A percentile compares a stretch with the other conserved stretches of the same genome.
phyloP scores from a whole-genome alignment of 768 basidiomycete species.

The Lactarius evosmus region DNA sequence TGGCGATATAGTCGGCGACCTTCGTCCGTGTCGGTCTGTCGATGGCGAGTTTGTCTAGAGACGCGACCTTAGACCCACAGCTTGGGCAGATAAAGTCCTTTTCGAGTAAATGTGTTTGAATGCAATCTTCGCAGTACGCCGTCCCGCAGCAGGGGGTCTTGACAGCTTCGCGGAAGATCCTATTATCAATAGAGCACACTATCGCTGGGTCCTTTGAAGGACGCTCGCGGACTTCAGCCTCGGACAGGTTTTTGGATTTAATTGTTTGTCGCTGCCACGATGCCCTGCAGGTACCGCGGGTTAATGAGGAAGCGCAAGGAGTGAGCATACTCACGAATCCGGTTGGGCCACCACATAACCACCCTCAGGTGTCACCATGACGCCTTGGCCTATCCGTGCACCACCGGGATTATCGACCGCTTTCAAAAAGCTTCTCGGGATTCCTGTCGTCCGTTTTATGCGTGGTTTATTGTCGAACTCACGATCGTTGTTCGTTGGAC shows the following conservation, averaged over 20 bases:
- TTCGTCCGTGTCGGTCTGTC: slow-evolving; percentile 78
- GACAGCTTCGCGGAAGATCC: slow-evolving; percentile 90
- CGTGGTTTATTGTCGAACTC: slow-evolving; percentile 92
- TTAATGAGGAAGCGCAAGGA: neutral
- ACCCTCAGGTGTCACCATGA: slow-evolving; percentile 99
- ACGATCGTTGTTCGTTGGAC: slow-evolving; percentile 95
- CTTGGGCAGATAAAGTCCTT: slow-evolving; percentile 93
- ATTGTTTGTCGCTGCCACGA: slow-evolving; percentile 94
- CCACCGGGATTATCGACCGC: slow-evolving; percentile 84
- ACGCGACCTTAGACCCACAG: slow-evolving; percentile 83
- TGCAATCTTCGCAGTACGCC: slow-evolving; percentile 94
- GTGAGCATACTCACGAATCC: slow-evolving; percentile 67
- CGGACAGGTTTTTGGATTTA: slow-evolving; percentile 75
- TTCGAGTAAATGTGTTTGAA: slow-evolving; percentile 90
- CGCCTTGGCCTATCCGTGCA: slow-evolving; percentile 71
- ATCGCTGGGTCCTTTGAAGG: slow-evolving; percentile 75
- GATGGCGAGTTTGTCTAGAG: slow-evolving; percentile 78
- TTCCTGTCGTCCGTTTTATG: slow-evolving; percentile 97
- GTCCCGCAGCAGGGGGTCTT: slow-evolving; percentile 94
- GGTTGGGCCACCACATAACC: slow-evolving; percentile 97
- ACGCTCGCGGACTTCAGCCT: slow-evolving; percentile 85
- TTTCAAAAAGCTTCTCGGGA: slow-evolving; percentile 95
- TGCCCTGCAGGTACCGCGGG: slow-evolving; percentile 47
- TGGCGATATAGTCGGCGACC: slow-evolving; percentile 81
- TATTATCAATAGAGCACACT: slow-evolving; percentile 88